Percentiles rank a stretch among this genome's conserved stretches.
Conservation (phyloP, 2,329 filamentous ascomycete species). For the Alternaria consortialis region DNA sequence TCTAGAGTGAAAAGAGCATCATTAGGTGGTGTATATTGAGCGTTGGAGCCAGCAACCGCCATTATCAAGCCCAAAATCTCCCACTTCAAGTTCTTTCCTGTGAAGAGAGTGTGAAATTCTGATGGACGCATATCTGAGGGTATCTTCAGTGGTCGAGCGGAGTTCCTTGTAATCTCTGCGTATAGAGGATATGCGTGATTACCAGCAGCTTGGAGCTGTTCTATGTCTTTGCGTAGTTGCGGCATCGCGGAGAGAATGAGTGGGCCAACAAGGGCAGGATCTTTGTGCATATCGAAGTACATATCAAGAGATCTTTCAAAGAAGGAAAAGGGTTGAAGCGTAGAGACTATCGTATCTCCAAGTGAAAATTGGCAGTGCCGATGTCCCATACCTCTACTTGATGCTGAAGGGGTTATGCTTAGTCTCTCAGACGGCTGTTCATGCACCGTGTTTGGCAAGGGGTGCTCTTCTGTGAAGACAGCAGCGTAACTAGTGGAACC, state of each 20-base stretch:
- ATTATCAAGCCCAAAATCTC: constrained; percentile 45
- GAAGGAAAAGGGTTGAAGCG: constrained; percentile 40
- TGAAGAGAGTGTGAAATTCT: constrained; percentile 46
- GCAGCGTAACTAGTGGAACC: constrained; percentile 50
- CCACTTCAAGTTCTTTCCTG: constrained; percentile 47
- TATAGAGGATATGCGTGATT: constrained; percentile 33
- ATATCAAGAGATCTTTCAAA: constrained; percentile 38
- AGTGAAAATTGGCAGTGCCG: constrained; percentile 43
- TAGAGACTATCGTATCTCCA: constrained; percentile 40
- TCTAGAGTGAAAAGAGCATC: constrained; percentile 44
- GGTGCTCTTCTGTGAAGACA: constrained; percentile 44
- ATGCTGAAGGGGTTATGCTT: constrained; percentile 32
- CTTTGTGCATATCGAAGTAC: constrained; percentile 41
- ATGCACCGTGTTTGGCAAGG: constrained; percentile 42
- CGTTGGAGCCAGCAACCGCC: constrained; percentile 38
- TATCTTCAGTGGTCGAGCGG: constrained; percentile 42
- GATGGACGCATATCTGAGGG: constrained; percentile 41
- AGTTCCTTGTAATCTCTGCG: constrained; percentile 46
- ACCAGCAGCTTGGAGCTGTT: constrained; percentile 30
- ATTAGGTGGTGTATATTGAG: constrained; percentile 42
- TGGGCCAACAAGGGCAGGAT: constrained; percentile 39
- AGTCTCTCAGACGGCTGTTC: constrained; percentile 40
- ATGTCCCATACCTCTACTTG: constrained; percentile 30
- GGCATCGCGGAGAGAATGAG: constrained; percentile 43
- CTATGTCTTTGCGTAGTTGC: constrained; percentile 42